A percentile compares a stretch with the other conserved stretches of the same genome.
These are phyloP conservation scores for Coniochaeta sp. DNA, from an alignment of 2,329 filamentous ascomycete species.

Conservation along the genomic window DNA sequence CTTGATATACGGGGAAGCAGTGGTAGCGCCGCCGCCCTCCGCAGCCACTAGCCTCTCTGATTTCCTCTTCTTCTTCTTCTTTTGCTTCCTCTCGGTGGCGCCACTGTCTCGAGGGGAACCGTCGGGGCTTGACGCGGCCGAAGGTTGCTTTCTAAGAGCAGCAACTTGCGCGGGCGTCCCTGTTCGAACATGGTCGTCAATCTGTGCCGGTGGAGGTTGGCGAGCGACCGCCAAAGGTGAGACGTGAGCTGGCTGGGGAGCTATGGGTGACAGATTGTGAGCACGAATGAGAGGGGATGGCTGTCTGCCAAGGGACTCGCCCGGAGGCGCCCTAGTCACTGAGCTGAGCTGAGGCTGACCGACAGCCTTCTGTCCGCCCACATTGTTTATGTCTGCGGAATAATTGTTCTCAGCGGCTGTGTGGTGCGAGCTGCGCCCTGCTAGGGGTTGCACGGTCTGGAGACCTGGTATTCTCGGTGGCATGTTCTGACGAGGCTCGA, in stretches of 20 bases:
- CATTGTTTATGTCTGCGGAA: slow-evolving; percentile 31
- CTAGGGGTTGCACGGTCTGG: slow-evolving; percentile 4
- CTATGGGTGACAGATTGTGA: slow-evolving; percentile 65
- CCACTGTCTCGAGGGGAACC: slow-evolving; percentile 49
- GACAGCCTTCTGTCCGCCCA: slow-evolving; percentile 23
- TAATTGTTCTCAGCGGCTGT: slow-evolving; percentile 33
- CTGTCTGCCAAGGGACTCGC: slow-evolving; percentile 29
- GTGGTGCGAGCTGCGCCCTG: slow-evolving; percentile 25
- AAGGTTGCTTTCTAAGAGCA: slow-evolving; percentile 44
- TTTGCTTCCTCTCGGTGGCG: slow-evolving; percentile 36
- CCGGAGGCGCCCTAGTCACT: slow-evolving; percentile 25
- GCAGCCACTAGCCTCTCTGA: slow-evolving; percentile 41
- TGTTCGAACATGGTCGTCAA: slow-evolving; percentile 24
- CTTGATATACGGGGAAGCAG: slow-evolving; percentile 50
- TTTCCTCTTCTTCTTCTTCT: slow-evolving; percentile 45
- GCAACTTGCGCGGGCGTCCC: slow-evolving; percentile 46
- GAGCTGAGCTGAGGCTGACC: slow-evolving; percentile 22
- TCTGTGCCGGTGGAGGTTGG: slow-evolving; percentile 20
- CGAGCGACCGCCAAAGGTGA: slow-evolving; percentile 46
- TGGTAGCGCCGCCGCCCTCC: slow-evolving; percentile 5
- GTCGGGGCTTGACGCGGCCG: slow-evolving; percentile 47
- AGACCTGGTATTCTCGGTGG: slow-evolving; percentile 8
- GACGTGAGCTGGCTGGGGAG: slow-evolving; percentile 67
- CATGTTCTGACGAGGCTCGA: background rate
- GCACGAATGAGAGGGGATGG: slow-evolving; percentile 61